Base-by-base conservation (phyloP, 2,329 filamentous ascomycete genomes). In the Passalora sequoiae region DNA sequence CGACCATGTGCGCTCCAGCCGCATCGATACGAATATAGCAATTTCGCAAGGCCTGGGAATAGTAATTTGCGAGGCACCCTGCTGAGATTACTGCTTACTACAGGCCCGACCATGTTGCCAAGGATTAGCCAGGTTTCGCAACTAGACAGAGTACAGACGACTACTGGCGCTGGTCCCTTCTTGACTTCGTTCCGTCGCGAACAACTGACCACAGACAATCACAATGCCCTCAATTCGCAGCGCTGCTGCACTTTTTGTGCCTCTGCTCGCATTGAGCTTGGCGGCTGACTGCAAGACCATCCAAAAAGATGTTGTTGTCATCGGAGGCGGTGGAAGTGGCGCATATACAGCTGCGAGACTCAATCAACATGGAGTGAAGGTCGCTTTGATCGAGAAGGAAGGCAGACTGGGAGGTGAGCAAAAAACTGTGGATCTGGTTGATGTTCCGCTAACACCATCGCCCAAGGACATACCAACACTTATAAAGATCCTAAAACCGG, bases 391-490 rank as follows among this genome's bases (percentile, higher is more conserved):
- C 22, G 71, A 74, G 45, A 59, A 60, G 37, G 53, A 66, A 25
- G 29, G 40, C 13, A 30, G 30, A 5, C 52, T 74, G 49, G 74
- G 74, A 17, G 43, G 43, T 38, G 24, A 27, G 24, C 6, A 12
- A 12, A 27, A n/a, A n/a, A n/a, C n/a, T n/a, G n/a, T n/a, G n/a
- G n/a, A n/a, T n/a, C n/a, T n/a, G n/a, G n/a, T n/a, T n/a, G n/a
- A n/a, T n/a, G n/a, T n/a, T n/a, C 6, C 35, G 25, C 28, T 20
- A 9, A 4, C 12, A 25, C n/a, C 24, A 27, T 27, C 12, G 24
- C 6, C 12, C 12, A 27, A 31, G 74, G 74, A 2, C 71, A 76
- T 50, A 69, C 70, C 4, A 59, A 72, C 13, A 75, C 70, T 7
- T 76, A 71, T 51, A 60, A 54, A 3, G 68, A 68, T 24, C 60